Base-by-base conservation (phyloP, 2,329 filamentous ascomycete species). In the Botrytis tulipae region DNA sequence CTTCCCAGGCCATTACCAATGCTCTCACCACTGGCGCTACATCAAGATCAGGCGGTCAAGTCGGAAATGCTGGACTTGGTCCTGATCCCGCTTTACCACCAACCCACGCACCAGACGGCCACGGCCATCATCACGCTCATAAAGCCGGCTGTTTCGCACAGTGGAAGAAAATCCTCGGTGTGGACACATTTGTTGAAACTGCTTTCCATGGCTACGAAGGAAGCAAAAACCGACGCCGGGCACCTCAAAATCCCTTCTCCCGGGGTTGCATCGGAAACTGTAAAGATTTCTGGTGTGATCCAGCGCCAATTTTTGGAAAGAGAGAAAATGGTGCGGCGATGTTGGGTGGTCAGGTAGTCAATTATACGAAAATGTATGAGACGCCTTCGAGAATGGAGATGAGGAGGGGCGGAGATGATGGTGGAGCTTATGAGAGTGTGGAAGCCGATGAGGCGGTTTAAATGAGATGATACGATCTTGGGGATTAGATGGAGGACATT, bases 271-370 rank as follows among this genome's bases (percentile, higher is more conserved):
- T 97, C n/a, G 88, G 91, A 74, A 99, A 99, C 81, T 99, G 96
- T 83, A 92, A 89, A 77, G 97, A 99, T 82, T 99, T 99, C 82
- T 98, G 95, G 94, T 95, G 93, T 79, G 96, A 98, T 81, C 90
- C 93, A 2, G 91, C 93, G 3, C 92, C 95, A 0, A 82, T 97
- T 29, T 95, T 97, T 81, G 90, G 92, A 18, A 89, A 87, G 78
- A 88, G 92, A 73, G 90, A 93, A 79, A 91, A 89, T 69, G 95
- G 95, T 20, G 86, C 87, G 61, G 94, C 92, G 0, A 84, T 94
- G 81, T 84, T 99, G 12, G 93, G 90, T 22, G 95, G 96, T 3
- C 87, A 92, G 79, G 84, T 87, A 57, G 89, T 99, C 65, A 94
- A 98, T 83, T 99, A 98, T 82, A 93, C 92, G 32, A 89, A 88